Conservation (phyloP, 2,329 filamentous ascomycete genomes). For the Aspergillus brasiliensis region DNA sequence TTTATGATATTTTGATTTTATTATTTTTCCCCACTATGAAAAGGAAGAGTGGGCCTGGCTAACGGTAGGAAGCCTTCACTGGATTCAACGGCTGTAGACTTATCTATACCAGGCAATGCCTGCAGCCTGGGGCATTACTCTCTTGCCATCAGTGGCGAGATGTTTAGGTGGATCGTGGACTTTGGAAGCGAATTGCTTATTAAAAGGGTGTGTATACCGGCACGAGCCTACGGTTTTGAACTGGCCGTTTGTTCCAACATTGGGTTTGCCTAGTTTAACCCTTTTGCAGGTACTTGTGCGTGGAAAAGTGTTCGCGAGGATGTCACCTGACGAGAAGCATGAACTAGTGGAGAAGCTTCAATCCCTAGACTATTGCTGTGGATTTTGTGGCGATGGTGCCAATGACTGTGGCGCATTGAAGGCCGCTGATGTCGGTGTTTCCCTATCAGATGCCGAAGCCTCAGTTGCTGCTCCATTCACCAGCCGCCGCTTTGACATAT, state of each 20-base stretch:
- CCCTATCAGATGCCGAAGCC: slow-evolving; percentile 93
- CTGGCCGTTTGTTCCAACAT: too few species aligned
- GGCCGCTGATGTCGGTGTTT: slow-evolving; percentile 95
- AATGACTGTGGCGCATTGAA: slow-evolving; percentile 98
- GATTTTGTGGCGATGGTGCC: slow-evolving; percentile 95
- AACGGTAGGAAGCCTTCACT: slow-evolving; percentile 64
- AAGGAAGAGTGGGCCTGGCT: slow-evolving; percentile 6
- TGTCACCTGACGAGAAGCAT: slow-evolving; percentile 99
- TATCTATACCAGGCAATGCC: slow-evolving; percentile 82
- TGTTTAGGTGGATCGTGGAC: slow-evolving; percentile 95
- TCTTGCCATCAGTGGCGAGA: slow-evolving; percentile 85
- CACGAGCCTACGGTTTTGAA: background rate
- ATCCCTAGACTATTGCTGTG: slow-evolving; percentile 90
- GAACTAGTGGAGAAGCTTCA: slow-evolving; percentile 97
- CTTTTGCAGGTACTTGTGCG: slow-evolving; percentile 74
- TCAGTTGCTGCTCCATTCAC: slow-evolving; percentile 98
- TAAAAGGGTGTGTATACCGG: slow-evolving; percentile 57
- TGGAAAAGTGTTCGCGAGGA: slow-evolving; percentile 92
- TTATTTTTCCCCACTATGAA: too few species aligned
- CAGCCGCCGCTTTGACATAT: slow-evolving; percentile 92
- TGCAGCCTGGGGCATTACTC: slow-evolving; percentile 82
- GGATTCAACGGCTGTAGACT: slow-evolving; percentile 70
- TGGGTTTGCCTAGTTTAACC: background rate
- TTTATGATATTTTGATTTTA: too few species aligned
- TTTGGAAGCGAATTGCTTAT: slow-evolving; percentile 81